Evolutionary conservation across 805 yeast species (phyloP).

Genomic region (Saccharomycopsis fermentans): DNA sequence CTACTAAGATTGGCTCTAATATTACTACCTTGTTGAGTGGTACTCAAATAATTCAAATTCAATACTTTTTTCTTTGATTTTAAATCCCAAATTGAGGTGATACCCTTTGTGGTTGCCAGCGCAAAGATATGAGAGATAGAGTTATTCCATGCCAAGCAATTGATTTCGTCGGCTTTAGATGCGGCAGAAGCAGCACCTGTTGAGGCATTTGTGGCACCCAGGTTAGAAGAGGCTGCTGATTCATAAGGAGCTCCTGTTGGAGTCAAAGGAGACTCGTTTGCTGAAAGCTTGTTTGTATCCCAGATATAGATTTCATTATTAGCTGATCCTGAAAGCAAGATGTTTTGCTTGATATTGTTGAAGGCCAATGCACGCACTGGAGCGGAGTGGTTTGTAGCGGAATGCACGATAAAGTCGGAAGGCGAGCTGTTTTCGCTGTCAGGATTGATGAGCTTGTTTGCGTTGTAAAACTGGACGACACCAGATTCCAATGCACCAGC

Average conservation of each 20-base stretch:
- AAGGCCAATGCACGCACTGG: conserved; percentile 66
- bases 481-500: conserved; percentile 92
- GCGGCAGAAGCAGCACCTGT: background rate
- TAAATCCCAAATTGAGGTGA: conserved; percentile 89
- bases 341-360: conserved; percentile 60
- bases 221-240: background rate
- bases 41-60: conserved; percentile 63
- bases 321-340: conserved; percentile 81
- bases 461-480: conserved; percentile 67
- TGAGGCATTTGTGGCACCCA: background rate
- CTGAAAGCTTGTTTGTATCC: conserved; percentile 65
- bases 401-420: conserved; percentile 37
- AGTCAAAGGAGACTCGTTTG: conserved; percentile 25
- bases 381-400: conserved; percentile 51
- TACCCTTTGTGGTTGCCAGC: conserved; percentile 75
- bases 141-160: conserved; percentile 83
- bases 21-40: conserved; percentile 27
- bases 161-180: conserved; percentile 52
- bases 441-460: conserved; percentile 35
- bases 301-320: conserved; percentile 83
- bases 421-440: conserved; percentile 19
- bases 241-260: conserved; percentile 23
- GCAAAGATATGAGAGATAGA: conserved; percentile 80
- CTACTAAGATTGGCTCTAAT: conserved; percentile 62
- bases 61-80: conserved; percentile 81